Base-by-base conservation (phyloP, 805 yeast species). In the Novakomyces olei region DNA sequence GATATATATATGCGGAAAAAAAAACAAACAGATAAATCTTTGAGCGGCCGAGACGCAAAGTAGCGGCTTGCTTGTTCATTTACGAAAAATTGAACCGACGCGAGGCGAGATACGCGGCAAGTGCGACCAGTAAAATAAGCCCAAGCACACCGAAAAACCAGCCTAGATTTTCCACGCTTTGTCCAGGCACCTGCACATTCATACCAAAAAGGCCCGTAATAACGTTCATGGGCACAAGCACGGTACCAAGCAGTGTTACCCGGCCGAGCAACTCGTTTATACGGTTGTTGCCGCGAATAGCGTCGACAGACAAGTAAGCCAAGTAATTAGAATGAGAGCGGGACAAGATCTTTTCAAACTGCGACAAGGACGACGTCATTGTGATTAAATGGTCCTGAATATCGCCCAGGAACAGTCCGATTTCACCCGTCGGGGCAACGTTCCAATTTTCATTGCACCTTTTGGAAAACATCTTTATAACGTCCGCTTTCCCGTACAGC, bases 341-440 rank as follows among this genome's bases (percentile, higher is more conserved):
- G 29, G 91, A 72, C 49, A 85, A 75, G 45, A 85, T 85, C 63
- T 83, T 83, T 50, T 85, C 98, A 48, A 80, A 83, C 3, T 92
- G 77, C 27, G 73, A 54, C 48, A 85, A 62, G 47, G 80, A 83
- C 55, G 81, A 94, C 53, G 70, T 76, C 95, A 85, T 85, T 12
- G 96, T 85, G 37, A 83, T 72, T 46, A 85, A 76, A 65, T 83
- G 96, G 62, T 83, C 95, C 55, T 81, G 94, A 48, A 83, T 83
- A 67, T 83, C 96, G 36, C 94, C 94, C 39, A 83, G 55, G 51
- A 79, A 85, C 40, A 83, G 60, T 0, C 92, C 92, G 54, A 83
- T 83, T 45, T 85, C 95, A 18, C 76, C 85, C 45, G 91, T 65
- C 33, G 94, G 93, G 43, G 55, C 56, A 30, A 49, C 49, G 23